Evolutionary conservation across 495 filamentous ascomycete genomes (phyloP).

Genomic region (Podospora fimiseda): DNA sequence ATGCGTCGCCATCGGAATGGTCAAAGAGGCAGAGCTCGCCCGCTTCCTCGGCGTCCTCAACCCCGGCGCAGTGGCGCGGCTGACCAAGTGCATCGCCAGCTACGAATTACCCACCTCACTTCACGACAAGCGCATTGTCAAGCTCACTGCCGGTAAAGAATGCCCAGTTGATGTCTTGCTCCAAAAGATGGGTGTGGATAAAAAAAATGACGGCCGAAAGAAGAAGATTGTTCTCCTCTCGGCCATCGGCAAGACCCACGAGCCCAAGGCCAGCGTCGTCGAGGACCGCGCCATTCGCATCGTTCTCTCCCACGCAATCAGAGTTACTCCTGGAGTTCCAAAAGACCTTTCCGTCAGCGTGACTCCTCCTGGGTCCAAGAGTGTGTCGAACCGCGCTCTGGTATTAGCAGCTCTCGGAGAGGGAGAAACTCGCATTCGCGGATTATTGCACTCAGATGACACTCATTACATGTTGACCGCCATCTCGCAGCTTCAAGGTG

Average conservation of each 20-base stretch:
- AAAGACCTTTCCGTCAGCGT: slow-evolving; percentile 61
- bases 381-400: slow-evolving; percentile 91
- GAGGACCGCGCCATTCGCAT: slow-evolving; percentile 79
- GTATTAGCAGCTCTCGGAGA: slow-evolving; percentile 86
- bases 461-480: slow-evolving; percentile 96
- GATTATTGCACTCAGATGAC: slow-evolving; percentile 92
- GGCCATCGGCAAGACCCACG: slow-evolving; percentile 79
- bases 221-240: slow-evolving; percentile 97
- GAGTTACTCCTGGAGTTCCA: slow-evolving; percentile 63
- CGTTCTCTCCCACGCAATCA: slow-evolving; percentile 73
- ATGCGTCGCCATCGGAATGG: slow-evolving; percentile 94
- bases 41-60: slow-evolving; percentile 83
- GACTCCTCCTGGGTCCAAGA: slow-evolving; percentile 92
- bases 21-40: slow-evolving; percentile 91
- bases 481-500: slow-evolving; percentile 73
- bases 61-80: slow-evolving; percentile 78
- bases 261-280: slow-evolving; percentile 80
- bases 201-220: slow-evolving; percentile 94
- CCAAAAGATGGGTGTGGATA: slow-evolving; percentile 92
- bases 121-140: slow-evolving; percentile 75
- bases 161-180: slow-evolving; percentile 88
- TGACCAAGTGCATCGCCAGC: slow-evolving; percentile 87
- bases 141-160: slow-evolving; percentile 76
- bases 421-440: slow-evolving; percentile 80
- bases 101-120: slow-evolving; percentile 87